Evolutionary conservation across 2,329 filamentous ascomycete species (phyloP).

Genomic region (Erysiphe pulchra): DNA sequence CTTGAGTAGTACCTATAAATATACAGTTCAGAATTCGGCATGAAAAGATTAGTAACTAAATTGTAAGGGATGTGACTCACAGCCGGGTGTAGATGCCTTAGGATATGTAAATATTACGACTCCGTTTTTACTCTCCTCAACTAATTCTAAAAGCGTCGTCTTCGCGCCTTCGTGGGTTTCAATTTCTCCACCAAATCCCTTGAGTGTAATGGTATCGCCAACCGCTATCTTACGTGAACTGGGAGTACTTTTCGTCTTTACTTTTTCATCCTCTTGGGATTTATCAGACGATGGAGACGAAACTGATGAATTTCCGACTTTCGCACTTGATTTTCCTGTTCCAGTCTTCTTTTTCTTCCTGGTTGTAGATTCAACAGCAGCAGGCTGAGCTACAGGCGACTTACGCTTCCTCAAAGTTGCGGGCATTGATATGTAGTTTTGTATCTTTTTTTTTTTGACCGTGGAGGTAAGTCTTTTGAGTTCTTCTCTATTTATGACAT

Average conservation of each 20-base stretch:
- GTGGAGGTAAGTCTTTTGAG: too few relatives aligned
- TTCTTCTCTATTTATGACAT: too few relatives aligned
- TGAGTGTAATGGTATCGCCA: conserved; percentile 28
- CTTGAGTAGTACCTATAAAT: conserved; percentile 66
- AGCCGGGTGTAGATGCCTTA: conserved; percentile 79
- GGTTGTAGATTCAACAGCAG: conserved; percentile 22
- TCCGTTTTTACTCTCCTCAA: conserved; percentile 61
- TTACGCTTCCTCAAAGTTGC: conserved; percentile 36
- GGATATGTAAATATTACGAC: conserved; percentile 92
- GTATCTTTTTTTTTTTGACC: too few relatives aligned
- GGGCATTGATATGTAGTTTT: conserved; percentile 18
- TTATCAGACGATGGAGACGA: not conserved
- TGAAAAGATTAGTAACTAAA: not conserved
- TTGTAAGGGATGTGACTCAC: conserved; percentile 27
- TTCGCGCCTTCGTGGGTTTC: conserved; percentile 65
- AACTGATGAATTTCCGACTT: not conserved
- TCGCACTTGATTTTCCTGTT: conserved; percentile 3
- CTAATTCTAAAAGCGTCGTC: conserved; percentile 54
- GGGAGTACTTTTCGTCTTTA: conserved; percentile 7
- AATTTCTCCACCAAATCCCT: conserved; percentile 42
- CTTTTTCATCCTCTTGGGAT: conserved; percentile 9
- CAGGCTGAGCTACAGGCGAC: conserved; percentile 20
- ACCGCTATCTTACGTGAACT: conserved; percentile 18
- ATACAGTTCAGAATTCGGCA: not conserved
- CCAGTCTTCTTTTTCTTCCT: conserved; percentile 9